These are phyloP conservation scores for Skeletonema marinoi DNA, from an alignment of 108 stramenopile species.

Conservation along the genomic window DNA sequence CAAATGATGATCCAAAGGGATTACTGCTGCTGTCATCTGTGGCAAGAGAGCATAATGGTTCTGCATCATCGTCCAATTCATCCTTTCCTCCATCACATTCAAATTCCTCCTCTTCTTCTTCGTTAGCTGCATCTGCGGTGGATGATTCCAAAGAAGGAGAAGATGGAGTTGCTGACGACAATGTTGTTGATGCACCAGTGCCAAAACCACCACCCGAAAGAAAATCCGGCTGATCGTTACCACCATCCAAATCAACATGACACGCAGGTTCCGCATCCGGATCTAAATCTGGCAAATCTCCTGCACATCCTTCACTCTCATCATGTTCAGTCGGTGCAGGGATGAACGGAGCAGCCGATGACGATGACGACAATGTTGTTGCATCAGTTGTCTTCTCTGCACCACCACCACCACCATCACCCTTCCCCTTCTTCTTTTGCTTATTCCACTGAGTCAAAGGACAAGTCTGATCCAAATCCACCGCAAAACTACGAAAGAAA, in stretches of 20 bases:
- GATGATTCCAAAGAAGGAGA: neutral
- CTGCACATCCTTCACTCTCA: slow-evolving; percentile 38
- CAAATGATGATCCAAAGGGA: slow-evolving; percentile 42
- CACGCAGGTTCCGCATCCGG: slow-evolving; percentile 54
- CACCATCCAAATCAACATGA: slow-evolving; percentile 41
- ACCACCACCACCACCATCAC: neutral
- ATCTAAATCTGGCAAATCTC: slow-evolving; percentile 52
- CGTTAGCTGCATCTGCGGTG: neutral
- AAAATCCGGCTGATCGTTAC: slow-evolving; percentile 22
- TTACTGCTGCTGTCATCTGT: slow-evolving; percentile 32
- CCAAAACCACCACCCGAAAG: neutral
- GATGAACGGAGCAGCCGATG: neutral
- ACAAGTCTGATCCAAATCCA: slow-evolving; percentile 81
- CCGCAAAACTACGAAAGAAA: slow-evolving; percentile 83
- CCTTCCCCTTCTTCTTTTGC: slow-evolving; percentile 10
- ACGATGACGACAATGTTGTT: neutral
- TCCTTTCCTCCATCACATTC: slow-evolving; percentile 65
- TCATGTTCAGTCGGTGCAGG: neutral
- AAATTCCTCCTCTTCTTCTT: slow-evolving; percentile 66
- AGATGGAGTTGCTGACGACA: neutral
- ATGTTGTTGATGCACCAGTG: slow-evolving; percentile 5
- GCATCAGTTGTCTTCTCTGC: neutral
- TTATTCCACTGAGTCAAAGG: slow-evolving; percentile 61
- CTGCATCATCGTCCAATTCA: slow-evolving; percentile 78
- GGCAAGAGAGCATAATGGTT: slow-evolving; percentile 71